Evolutionary conservation across 2,329 filamentous ascomycete genomes (phyloP).

Genomic region (Tolypocladium sp.): DNA sequence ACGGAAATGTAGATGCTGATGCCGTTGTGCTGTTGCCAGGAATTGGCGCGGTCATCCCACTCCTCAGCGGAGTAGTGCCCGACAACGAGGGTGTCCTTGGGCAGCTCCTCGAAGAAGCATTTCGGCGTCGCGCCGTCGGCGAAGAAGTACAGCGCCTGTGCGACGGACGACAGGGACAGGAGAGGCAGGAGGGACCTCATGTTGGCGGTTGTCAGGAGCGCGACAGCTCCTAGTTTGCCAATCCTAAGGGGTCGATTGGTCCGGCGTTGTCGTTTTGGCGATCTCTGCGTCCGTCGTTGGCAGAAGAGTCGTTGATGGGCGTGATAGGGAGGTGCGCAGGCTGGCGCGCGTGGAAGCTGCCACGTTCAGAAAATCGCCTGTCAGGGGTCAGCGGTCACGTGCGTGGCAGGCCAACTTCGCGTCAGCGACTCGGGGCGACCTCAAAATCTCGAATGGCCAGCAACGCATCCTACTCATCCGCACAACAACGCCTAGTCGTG

Average conservation of each 20-base stretch:
- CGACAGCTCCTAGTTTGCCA: background rate
- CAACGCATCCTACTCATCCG: background rate
- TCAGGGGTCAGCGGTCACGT: slow-evolving; percentile 28
- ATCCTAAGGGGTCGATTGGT: background rate
- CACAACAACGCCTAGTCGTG: background rate
- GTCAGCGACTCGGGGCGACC: background rate
- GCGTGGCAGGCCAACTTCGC: slow-evolving; percentile 4
- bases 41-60: slow-evolving; percentile 60
- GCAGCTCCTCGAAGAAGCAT: slow-evolving; percentile 97
- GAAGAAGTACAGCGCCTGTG: slow-evolving; percentile 90
- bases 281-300: background rate
- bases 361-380: slow-evolving; percentile 38
- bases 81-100: slow-evolving; percentile 93
- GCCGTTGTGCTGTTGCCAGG: slow-evolving; percentile 64
- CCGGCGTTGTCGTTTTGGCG: background rate
- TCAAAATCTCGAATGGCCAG: background rate
- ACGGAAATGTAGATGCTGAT: slow-evolving; percentile 85
- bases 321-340: background rate
- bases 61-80: slow-evolving; percentile 85
- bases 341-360: slow-evolving; percentile 30
- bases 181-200: slow-evolving; percentile 58
- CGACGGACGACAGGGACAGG: slow-evolving; percentile 53
- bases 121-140: slow-evolving; percentile 78
- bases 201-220: slow-evolving; percentile 10
- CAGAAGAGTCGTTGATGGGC: background rate